Evolutionary conservation across 345 rosid genomes (phyloP), one percentile per base, ranked within the genome.

Genomic region (Schrenkiella parvula): DNA sequence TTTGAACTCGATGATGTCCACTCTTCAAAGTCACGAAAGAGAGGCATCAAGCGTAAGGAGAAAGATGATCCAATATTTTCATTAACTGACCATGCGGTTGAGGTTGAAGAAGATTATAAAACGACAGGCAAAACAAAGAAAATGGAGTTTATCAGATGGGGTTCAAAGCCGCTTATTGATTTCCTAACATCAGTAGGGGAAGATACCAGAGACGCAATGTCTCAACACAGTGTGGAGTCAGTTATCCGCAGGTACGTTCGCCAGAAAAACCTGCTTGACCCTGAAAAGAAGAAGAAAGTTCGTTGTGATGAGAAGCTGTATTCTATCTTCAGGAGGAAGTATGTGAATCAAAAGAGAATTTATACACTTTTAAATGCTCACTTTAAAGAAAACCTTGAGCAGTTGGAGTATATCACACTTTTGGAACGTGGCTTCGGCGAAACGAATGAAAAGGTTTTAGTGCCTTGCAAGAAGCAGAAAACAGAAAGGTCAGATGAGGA

Each of bases 151-250:
- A 31, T 51, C 1, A 72, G 84, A 60, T 81, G 85, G 86, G 89
- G 86, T 57, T 81, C 86, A 26, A 80, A 85, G 72, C 78, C 78
- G 23, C 89, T 83, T 43, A 65, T 85, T 50, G 78, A 82, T 29
- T 82, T 85, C 79, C 83, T 85, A 23, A 71, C 38, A 29, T 85
- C 75, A 50, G 64, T 81, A 42, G 87, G 87, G 31, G 81, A 72
- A 67, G 82, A 81, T 44, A 82, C 86, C 34, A 59, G 37, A 29
- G 65, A 72, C 1, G 82, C 70, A 41, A 66, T 83, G 70, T 63
- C 81, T 7, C 81, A 75, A 23, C 59, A 54, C 50, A 69, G 65
- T 8, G 82, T 83, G 55, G 70, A 72, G 48, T 63, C 76, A 19
- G 80, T 80, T 23, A 78, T 85, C 68, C 67, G 57, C 18, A 39